A percentile compares a stretch with the other conserved stretches of the same genome.
These are phyloP conservation scores for Henningerozyma blattae DNA, from an alignment of 805 yeast species.

Conservation along the genomic window DNA sequence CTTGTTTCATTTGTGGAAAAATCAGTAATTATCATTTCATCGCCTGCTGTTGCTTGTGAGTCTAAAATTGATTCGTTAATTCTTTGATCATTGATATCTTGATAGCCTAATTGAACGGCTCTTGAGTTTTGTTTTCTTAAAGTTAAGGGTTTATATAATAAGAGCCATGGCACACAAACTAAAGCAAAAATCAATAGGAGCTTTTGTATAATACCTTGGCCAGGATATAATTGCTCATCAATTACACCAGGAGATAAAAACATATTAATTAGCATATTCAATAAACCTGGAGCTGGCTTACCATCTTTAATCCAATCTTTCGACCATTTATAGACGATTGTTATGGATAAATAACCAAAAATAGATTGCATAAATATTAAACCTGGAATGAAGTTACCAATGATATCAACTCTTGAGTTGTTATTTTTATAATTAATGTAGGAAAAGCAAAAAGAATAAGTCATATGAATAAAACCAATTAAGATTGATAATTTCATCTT, in stretches of 20 bases:
- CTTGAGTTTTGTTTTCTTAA: slow-evolving; percentile 35
- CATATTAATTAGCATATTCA: slow-evolving; percentile 94
- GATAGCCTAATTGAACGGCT: slow-evolving; percentile 28
- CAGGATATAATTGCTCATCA: slow-evolving; percentile 66
- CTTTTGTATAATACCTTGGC: slow-evolving; percentile 70
- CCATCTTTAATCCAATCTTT: slow-evolving; percentile 78
- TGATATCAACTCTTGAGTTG: slow-evolving; percentile 62
- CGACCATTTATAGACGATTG: slow-evolving; percentile 88
- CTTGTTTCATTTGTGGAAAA: slow-evolving; percentile 19
- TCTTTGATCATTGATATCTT: slow-evolving; percentile 27
- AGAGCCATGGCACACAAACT: slow-evolving; percentile 84
- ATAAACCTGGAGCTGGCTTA: slow-evolving; percentile 79
- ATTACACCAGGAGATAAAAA: slow-evolving; percentile 85
- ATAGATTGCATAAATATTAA: slow-evolving; percentile 91
- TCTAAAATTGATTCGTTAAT: slow-evolving; percentile 21
- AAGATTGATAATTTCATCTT: slow-evolving; percentile 93
- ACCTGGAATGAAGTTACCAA: slow-evolving; percentile 93
- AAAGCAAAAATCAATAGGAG: slow-evolving; percentile 64
- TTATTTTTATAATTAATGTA: slow-evolving; percentile 65
- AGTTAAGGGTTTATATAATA: slow-evolving; percentile 72
- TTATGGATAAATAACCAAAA: slow-evolving; percentile 79
- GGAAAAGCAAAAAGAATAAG: slow-evolving; percentile 78
- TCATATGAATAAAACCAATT: slow-evolving; percentile 93
- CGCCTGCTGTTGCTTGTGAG: slow-evolving; percentile 13
- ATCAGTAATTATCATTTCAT: slow-evolving; percentile 33